Base-by-base conservation (phyloP, 1,284 basidiomycete species). In the Irpex rosettiformis region DNA sequence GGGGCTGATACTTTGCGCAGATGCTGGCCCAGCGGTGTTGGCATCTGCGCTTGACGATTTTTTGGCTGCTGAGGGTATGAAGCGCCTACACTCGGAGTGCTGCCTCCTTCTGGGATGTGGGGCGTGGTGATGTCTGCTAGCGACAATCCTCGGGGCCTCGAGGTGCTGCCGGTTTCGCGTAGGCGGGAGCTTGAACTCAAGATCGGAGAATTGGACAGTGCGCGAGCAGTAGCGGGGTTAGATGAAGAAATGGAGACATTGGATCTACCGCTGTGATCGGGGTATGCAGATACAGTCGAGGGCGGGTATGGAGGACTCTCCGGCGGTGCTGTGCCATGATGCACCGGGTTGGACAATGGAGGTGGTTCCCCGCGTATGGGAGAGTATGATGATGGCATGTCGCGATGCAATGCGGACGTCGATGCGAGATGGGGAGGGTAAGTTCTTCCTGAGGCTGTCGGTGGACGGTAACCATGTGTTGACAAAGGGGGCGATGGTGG, bases 11-110 rank as follows among this genome's bases (percentile, higher is more conserved):
- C 63, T 58, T 54, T 69, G 79, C 79, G 78, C 80, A 81, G 79
- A 78, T 77, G 76, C 75, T 63, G 76, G 76, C 78, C 78, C 79
- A 73, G 78, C 72, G 65, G 69, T 61, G 67, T 73, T 70, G 69
- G 71, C 77, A 75, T 79, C 79, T 80, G 79, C 79, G 79, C 79
- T 73, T 56, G 67, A 71, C 33, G 77, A 75, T 80, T 81, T 81
- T 81, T 81, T 81, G 79, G 62, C 73, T 75, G 74, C 7, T 24
- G 48, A n/a, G 16, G 29, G 8, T 55, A 37, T 42, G 29, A 11
- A 40, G 52, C 52, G 24, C 29, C 37, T 21, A 37, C 33, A 37
- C 33, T 37, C 16, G 33, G 11, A 37, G 33, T 37, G 33, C 33
- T 16, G 33, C 33, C 33, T 37, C 33, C 33, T 37, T 51, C 48